Conservation (phyloP, 177 flowering plant genomes). For the Telopea speciosissima region DNA sequence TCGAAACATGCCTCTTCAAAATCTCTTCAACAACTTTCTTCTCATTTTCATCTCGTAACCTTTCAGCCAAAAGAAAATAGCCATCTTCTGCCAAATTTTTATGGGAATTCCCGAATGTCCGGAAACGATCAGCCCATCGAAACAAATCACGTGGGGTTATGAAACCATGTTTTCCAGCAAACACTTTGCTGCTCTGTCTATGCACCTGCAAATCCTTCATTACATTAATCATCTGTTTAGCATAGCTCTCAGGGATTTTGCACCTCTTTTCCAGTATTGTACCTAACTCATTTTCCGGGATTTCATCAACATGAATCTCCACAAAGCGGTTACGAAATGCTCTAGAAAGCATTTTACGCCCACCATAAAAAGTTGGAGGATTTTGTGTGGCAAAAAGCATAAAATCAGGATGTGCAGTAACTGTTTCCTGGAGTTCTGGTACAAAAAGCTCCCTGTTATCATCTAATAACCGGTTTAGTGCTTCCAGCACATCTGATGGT, state of each 20-base stretch:
- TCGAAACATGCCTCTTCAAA: slow-evolving; percentile 56
- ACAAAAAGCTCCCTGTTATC: slow-evolving; percentile 94
- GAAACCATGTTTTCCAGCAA: slow-evolving; percentile 98
- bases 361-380: slow-evolving; percentile 90
- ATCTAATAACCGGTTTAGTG: slow-evolving; percentile 82
- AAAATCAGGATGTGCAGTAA: slow-evolving; percentile 83
- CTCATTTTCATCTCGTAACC: slow-evolving; percentile 73
- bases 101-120: slow-evolving; percentile 39
- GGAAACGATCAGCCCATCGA: slow-evolving; percentile 89
- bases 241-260: slow-evolving; percentile 56
- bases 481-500: slow-evolving; percentile 96
- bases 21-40: slow-evolving; percentile 63
- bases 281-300: slow-evolving; percentile 73
- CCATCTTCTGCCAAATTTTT: slow-evolving; percentile 86
- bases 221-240: slow-evolving; percentile 75
- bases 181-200: slow-evolving; percentile 80
- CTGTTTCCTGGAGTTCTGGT: slow-evolving; percentile 70
- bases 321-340: slow-evolving; percentile 98
- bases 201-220: slow-evolving; percentile 94
- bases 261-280: slow-evolving; percentile 59
- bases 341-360: slow-evolving; percentile 93
- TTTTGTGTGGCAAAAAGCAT: slow-evolving; percentile 99
- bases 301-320: slow-evolving; percentile 94
- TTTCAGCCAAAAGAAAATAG: slow-evolving; percentile 78
- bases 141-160: slow-evolving; percentile 95